Conservation (phyloP, 345 rosid genomes). For the Brassica nigra region DNA sequence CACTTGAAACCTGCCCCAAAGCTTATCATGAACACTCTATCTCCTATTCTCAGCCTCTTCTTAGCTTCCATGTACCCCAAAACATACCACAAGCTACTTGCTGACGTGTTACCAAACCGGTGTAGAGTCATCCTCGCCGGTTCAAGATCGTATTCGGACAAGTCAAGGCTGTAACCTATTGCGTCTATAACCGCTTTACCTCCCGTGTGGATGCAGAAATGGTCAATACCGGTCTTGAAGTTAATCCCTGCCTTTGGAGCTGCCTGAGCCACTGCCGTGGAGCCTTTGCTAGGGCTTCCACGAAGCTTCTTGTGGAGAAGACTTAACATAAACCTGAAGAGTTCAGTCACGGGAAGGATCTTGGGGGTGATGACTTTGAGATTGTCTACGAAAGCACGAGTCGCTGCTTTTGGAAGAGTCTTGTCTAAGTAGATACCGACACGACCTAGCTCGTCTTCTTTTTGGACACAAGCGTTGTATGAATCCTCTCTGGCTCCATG, state of each 20-base stretch:
- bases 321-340: conserved; percentile 38
- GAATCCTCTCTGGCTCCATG: conserved; percentile 65
- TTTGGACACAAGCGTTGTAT: conserved; percentile 56
- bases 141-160: conserved; percentile 65
- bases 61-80: conserved; percentile 70
- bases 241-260: conserved; percentile 45
- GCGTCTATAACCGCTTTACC: conserved; percentile 88
- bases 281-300: conserved; percentile 36
- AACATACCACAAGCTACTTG: conserved; percentile 86
- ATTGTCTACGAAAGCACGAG: conserved; percentile 54
- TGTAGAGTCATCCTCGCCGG: conserved; percentile 86
- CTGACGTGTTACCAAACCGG: conserved; percentile 86
- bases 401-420: conserved; percentile 58
- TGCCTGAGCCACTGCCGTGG: conserved; percentile 17
- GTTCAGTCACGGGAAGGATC: conserved; percentile 55
- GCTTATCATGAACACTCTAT: conserved; percentile 58
- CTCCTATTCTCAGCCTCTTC: conserved; percentile 53
- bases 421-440: conserved; percentile 57
- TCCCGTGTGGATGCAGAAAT: conserved; percentile 85
- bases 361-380: conserved; percentile 60
- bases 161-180: conserved; percentile 55
- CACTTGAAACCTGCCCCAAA: conserved; percentile 71
- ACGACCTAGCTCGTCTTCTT: conserved; percentile 59
- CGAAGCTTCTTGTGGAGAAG: conserved; percentile 24
- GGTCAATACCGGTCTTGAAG: conserved; percentile 68